These are phyloP conservation scores for Kentomonas sorsogonicus DNA, from an alignment of 208 protist species.

Conservation along the genomic window DNA sequence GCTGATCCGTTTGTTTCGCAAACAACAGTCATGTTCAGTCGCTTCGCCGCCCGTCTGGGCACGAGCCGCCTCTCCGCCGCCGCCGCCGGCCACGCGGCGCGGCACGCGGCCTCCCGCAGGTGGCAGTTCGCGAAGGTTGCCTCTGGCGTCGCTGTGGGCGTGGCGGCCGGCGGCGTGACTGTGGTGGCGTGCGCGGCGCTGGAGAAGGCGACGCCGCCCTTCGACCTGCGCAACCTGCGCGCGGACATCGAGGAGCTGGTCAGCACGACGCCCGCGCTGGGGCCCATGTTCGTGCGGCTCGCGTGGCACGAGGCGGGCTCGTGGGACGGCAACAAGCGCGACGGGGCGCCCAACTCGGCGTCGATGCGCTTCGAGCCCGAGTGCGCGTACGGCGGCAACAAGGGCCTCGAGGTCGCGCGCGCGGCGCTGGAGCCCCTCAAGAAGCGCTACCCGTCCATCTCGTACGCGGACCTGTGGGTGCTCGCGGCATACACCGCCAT, in stretches of 20 bases:
- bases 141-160: slow-evolving; percentile 22
- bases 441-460: slow-evolving; percentile 81
- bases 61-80: too few relatives aligned
- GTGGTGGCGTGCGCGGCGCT: slow-evolving; percentile 31
- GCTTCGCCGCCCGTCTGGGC: too few relatives aligned
- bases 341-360: slow-evolving; percentile 61
- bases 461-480: slow-evolving; percentile 92
- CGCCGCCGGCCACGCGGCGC: too few relatives aligned
- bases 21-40: too few relatives aligned
- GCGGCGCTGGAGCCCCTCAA: slow-evolving; percentile 86
- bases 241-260: slow-evolving; percentile 56
- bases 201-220: slow-evolving; percentile 52
- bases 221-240: slow-evolving; percentile 39
- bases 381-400: slow-evolving; percentile 77
- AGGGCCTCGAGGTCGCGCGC: slow-evolving; percentile 75
- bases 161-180: slow-evolving; percentile 28
- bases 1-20: too few relatives aligned
- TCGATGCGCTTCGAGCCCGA: slow-evolving; percentile 81
- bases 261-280: slow-evolving; percentile 34
- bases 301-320: slow-evolving; percentile 77
- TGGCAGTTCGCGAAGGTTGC: too few relatives aligned
- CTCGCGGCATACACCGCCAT: slow-evolving; percentile 88
- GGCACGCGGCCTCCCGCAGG: too few relatives aligned
- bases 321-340: slow-evolving; percentile 53
- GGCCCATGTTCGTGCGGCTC: slow-evolving; percentile 64